Conservation (phyloP, 768 basidiomycete genomes). For the Russula abietina region DNA sequence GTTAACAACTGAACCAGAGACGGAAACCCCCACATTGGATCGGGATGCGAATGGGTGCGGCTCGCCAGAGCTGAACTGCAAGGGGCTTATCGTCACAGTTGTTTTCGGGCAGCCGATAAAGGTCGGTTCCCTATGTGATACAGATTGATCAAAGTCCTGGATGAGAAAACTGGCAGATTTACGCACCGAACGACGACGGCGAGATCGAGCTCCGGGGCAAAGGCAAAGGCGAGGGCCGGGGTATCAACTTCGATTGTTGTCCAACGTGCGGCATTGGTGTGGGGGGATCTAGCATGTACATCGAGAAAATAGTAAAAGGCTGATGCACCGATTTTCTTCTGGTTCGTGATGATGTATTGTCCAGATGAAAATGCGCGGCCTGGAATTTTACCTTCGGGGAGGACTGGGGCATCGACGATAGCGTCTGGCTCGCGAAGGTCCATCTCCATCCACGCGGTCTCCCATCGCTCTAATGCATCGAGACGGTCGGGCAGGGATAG, state of each 20-base stretch:
- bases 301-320: conserved; percentile 4
- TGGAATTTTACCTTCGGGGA: neutral
- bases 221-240: conserved; percentile 11
- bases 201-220: conserved; percentile 19
- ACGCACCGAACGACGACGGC: conserved; percentile 10
- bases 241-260: conserved; percentile 3
- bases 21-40: neutral
- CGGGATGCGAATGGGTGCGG: conserved; percentile 10
- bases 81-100: neutral
- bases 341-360: conserved; percentile 7
- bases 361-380: too few relatives aligned
- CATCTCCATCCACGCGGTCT: neutral
- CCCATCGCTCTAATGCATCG: conserved; percentile 1
- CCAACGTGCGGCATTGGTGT: neutral
- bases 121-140: neutral
- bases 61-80: conserved; percentile 8
- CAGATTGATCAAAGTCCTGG: neutral
- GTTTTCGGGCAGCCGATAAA: neutral
- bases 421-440: neutral
- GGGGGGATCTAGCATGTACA: neutral
- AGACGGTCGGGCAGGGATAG: conserved; percentile 8
- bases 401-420: neutral
- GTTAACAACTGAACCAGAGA: neutral
- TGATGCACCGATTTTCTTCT: neutral
- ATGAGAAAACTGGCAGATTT: neutral